Conservation (phyloP, 2,329 filamentous ascomycete species). For the Sclerotinia glacialis region DNA sequence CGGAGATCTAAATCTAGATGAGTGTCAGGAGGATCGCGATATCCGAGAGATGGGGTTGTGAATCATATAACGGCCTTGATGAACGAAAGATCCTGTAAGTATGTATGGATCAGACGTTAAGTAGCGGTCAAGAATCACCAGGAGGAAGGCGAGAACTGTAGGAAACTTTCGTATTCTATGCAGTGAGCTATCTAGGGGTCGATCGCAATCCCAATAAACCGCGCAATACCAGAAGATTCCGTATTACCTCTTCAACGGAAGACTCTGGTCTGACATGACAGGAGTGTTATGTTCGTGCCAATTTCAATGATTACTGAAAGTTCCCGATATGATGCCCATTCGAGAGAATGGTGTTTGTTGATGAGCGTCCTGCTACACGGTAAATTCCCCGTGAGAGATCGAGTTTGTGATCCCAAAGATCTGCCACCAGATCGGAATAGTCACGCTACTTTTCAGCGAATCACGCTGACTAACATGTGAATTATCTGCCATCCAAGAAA, state of each 20-base stretch:
- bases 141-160: background rate
- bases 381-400: background rate
- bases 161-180: slow-evolving; percentile 12
- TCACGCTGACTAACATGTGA: background rate
- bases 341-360: background rate
- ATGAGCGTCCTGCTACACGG: background rate
- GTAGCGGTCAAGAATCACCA: slow-evolving; percentile 7
- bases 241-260: background rate
- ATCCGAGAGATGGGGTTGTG: slow-evolving; percentile 5
- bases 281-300: background rate
- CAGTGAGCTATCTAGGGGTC: slow-evolving; percentile 5
- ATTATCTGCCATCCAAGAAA: background rate
- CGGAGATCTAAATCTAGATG: slow-evolving; percentile 20
- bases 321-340: background rate
- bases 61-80: slow-evolving; percentile 11
- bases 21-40: slow-evolving; percentile 14
- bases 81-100: background rate
- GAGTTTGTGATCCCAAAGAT: slow-evolving; percentile 2
- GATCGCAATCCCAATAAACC: slow-evolving; percentile 9
- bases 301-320: slow-evolving; percentile 10
- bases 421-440: slow-evolving; percentile 1
- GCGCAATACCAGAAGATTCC: background rate
- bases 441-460: background rate
- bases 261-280: slow-evolving; percentile 3
- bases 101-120: background rate